These are phyloP conservation scores for Pulveroboletus sp. DNA, from an alignment of 768 basidiomycete genomes.

Conservation along the genomic window DNA sequence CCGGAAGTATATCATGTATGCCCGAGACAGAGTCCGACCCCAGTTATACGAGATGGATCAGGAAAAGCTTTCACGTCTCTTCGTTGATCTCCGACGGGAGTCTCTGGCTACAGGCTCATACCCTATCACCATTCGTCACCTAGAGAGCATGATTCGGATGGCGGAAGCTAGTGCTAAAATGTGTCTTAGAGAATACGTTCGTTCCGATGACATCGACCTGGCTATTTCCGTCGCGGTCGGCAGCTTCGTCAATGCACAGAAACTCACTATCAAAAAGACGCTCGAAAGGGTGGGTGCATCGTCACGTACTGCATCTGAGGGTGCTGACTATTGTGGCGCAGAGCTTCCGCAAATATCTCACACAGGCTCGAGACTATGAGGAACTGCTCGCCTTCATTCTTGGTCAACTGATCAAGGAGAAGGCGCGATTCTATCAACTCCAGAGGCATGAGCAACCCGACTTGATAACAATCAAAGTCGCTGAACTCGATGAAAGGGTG, in stretches of 20 bases:
- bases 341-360: constrained; percentile 97
- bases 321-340: constrained; percentile 32
- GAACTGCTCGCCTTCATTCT: constrained; percentile 93
- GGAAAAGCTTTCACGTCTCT: constrained; percentile 90
- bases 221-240: constrained; percentile 94
- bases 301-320: background rate
- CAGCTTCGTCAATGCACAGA: constrained; percentile 95
- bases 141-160: constrained; percentile 99
- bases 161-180: constrained; percentile 98
- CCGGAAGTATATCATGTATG: constrained; percentile 99
- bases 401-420: constrained; percentile 90
- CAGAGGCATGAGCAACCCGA: constrained; percentile 77
- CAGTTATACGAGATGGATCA: constrained; percentile 95
- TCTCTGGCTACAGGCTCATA: constrained; percentile 97
- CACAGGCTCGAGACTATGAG: constrained; percentile 93
- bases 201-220: constrained; percentile 93
- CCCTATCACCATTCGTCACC: constrained; percentile 95
- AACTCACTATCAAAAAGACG: constrained; percentile 98
- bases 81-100: constrained; percentile 92
- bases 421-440: constrained; percentile 77
- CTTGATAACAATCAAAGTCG: constrained; percentile 65
- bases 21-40: constrained; percentile 86
- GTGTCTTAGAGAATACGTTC: constrained; percentile 93
- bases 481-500: constrained; percentile 86
- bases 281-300: constrained; percentile 68